A percentile compares a stretch with the other conserved stretches of the same genome.
These are phyloP conservation scores for Geotrichum reessii DNA, from an alignment of 1,139 yeast species.

Conservation along the genomic window DNA sequence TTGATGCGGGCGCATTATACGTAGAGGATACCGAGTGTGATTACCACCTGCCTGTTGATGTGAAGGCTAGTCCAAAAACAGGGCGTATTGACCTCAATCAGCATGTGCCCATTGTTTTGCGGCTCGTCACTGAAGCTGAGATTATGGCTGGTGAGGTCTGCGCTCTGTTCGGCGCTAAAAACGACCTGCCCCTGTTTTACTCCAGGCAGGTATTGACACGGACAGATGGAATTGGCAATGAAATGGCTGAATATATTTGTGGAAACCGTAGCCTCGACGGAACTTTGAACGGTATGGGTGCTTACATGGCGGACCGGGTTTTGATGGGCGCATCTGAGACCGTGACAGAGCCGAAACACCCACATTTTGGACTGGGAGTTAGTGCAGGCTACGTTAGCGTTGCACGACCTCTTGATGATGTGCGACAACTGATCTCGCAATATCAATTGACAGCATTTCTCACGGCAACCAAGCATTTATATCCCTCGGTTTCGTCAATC, in stretches of 20 bases:
- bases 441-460: slow-evolving; percentile 19
- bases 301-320: slow-evolving; percentile 7
- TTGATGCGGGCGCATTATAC: slow-evolving; percentile 16
- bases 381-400: slow-evolving; percentile 24
- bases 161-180: slow-evolving; percentile 17
- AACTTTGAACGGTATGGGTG: slow-evolving; percentile 10
- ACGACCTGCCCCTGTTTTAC: slow-evolving; percentile 15
- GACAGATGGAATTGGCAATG: background rate
- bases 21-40: background rate
- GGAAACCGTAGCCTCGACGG: slow-evolving; percentile 7
- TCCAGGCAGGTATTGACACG: slow-evolving; percentile 12
- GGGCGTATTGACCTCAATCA: background rate
- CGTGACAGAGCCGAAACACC: slow-evolving; percentile 4
- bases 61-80: background rate
- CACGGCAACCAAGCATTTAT: background rate
- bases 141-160: slow-evolving; percentile 19
- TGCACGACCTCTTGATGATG: slow-evolving; percentile 26
- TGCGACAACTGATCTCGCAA: slow-evolving; percentile 21
- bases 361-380: slow-evolving; percentile 26
- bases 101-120: background rate
- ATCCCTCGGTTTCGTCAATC: background rate
- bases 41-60: background rate
- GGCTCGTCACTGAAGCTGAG: slow-evolving; percentile 16
- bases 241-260: background rate
- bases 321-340: slow-evolving; percentile 4